These are phyloP conservation scores for Chrysosporium queenslandicum DNA, from an alignment of 2,329 filamentous ascomycete species.

Conservation along the genomic window DNA sequence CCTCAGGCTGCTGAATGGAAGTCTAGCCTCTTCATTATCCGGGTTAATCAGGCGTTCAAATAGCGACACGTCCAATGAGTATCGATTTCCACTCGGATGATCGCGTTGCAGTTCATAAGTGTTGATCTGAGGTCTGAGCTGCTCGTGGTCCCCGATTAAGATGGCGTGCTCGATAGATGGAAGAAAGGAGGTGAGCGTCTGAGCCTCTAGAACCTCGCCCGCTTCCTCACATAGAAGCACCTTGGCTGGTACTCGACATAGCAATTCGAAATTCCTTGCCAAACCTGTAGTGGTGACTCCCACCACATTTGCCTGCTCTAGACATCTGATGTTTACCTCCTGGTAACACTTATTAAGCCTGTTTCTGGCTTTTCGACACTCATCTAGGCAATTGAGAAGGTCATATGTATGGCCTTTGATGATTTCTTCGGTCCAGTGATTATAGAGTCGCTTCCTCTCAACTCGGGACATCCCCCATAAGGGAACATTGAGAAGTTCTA, in stretches of 20 bases:
- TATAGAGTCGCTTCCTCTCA: conserved; percentile 1
- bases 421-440: conserved; percentile 6
- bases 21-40: background rate
- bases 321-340: conserved; percentile 36
- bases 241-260: conserved; percentile 47
- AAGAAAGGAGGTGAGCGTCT: conserved; percentile 53
- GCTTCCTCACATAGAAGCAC: conserved; percentile 62
- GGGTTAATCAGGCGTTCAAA: conserved; percentile 43
- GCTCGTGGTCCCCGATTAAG: conserved; percentile 63
- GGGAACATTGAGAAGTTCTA: background rate
- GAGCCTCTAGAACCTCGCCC: conserved; percentile 61
- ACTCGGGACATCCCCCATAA: conserved; percentile 1
- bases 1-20: conserved; percentile 41
- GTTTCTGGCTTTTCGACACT: conserved; percentile 11
- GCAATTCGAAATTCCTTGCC: conserved; percentile 49
- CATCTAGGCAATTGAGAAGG: background rate
- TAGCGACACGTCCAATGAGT: conserved; percentile 50
- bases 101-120: conserved; percentile 54
- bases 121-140: conserved; percentile 58
- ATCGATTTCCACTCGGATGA: conserved; percentile 31
- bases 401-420: conserved; percentile 9
- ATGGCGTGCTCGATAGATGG: conserved; percentile 52
- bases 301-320: conserved; percentile 51
- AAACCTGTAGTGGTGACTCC: conserved; percentile 63
- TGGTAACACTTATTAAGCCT: conserved; percentile 1